phyloP scores from a whole-genome alignment of 345 rosid species.

The Zanthoxylum bungeanum region DNA sequence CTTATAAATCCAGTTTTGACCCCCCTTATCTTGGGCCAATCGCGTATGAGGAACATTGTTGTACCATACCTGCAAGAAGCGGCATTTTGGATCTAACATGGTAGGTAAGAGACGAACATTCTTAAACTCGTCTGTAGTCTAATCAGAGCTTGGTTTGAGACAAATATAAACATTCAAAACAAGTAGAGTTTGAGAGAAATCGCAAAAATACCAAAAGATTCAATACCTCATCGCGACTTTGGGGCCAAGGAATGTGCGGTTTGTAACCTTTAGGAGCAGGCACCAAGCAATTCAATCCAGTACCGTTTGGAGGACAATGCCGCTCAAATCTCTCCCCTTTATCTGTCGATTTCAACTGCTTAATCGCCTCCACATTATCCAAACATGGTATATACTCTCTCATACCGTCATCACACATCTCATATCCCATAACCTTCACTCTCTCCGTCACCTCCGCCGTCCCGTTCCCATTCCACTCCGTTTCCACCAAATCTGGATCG shows the following conservation, averaged over 20 bases:
- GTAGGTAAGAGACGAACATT: not conserved
- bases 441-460: conserved; percentile 31
- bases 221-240: conserved; percentile 87
- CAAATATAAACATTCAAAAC: no score
- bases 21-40: conserved; percentile 91
- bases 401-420: conserved; percentile 56
- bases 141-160: no score
- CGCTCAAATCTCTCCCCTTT: conserved; percentile 83
- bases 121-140: not conserved
- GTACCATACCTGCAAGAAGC: conserved; percentile 69
- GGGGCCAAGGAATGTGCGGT: conserved; percentile 82
- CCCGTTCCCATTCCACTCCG: conserved; percentile 31
- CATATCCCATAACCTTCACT: conserved; percentile 36
- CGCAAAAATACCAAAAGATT: no score
- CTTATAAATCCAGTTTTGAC: conserved; percentile 87
- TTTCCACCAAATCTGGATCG: conserved; percentile 56
- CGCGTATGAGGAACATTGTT: conserved; percentile 82
- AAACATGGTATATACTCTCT: conserved; percentile 86
- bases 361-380: conserved; percentile 73
- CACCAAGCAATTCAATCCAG: conserved; percentile 73
- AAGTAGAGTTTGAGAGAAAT: no score
- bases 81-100: conserved; percentile 10
- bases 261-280: conserved; percentile 75
- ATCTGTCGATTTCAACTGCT: conserved; percentile 60
- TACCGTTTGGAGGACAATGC: conserved; percentile 68